These are phyloP conservation scores for Phytophthora quininea DNA, from an alignment of 352 stramenopile species.

Conservation along the genomic window DNA sequence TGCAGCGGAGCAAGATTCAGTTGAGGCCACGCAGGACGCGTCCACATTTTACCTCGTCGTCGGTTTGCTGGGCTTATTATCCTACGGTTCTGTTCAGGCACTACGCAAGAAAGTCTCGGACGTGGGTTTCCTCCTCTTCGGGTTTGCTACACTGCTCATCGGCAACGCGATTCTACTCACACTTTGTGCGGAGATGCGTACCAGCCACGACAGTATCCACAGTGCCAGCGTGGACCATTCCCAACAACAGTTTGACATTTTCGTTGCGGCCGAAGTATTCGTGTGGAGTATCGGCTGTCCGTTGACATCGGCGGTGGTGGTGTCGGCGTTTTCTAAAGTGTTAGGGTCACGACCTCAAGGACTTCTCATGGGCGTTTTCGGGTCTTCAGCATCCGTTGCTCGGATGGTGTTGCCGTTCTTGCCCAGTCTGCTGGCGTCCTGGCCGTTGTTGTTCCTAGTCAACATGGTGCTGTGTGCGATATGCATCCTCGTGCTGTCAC, in stretches of 20 bases:
- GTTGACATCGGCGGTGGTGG: slow-evolving; percentile 55
- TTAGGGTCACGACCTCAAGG: slow-evolving; percentile 59
- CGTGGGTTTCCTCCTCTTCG: slow-evolving; percentile 50
- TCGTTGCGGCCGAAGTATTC: slow-evolving; percentile 53
- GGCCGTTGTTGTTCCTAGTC: slow-evolving; percentile 48
- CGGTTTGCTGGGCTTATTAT: slow-evolving; percentile 56
- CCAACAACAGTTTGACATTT: slow-evolving; percentile 33
- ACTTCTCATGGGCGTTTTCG: slow-evolving; percentile 65
- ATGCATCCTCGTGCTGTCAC: slow-evolving; percentile 46
- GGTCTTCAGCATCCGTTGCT: slow-evolving; percentile 57
- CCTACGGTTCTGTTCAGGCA: slow-evolving; percentile 44
- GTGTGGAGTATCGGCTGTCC: slow-evolving; percentile 73
- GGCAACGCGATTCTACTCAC: slow-evolving; percentile 55
- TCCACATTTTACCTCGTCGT: slow-evolving; percentile 60
- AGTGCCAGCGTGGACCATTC: slow-evolving; percentile 15
- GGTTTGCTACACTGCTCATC: slow-evolving; percentile 49
- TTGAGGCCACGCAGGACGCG: slow-evolving; percentile 35
- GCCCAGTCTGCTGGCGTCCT: slow-evolving; percentile 50
- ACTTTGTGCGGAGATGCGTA: slow-evolving; percentile 29
- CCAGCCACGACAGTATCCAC: slow-evolving; percentile 11
- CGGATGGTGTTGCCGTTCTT: slow-evolving; percentile 67
- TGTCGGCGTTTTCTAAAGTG: slow-evolving; percentile 65
- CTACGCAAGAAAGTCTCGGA: slow-evolving; percentile 47
- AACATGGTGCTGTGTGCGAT: slow-evolving; percentile 49
- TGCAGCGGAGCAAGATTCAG: slow-evolving; percentile 22